Conservation (phyloP, 2,329 filamentous ascomycete genomes). For the Dissoconium aciculare region DNA sequence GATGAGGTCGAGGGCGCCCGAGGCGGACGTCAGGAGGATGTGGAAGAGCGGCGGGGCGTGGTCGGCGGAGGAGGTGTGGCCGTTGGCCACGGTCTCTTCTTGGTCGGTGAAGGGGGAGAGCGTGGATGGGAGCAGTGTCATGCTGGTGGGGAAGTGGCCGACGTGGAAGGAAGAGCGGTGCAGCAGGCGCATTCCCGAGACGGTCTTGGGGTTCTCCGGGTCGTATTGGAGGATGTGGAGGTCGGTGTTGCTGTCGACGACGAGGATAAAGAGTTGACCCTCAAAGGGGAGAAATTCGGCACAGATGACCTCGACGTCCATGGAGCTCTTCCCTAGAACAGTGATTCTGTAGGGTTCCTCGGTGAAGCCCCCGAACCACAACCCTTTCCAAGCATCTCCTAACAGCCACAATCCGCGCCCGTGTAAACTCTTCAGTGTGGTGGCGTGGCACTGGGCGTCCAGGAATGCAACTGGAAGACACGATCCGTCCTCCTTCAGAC, state of each 20-base stretch:
- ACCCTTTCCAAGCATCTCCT: conserved; percentile 78
- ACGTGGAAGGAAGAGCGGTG: conserved; percentile 79
- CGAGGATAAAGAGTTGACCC: conserved; percentile 65
- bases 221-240: conserved; percentile 86
- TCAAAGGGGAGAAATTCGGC: conserved; percentile 83
- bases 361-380: conserved; percentile 94
- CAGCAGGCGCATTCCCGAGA: conserved; percentile 74
- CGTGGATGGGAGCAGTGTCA: conserved; percentile 60
- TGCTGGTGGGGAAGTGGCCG: conserved; percentile 60
- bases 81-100: conserved; percentile 10
- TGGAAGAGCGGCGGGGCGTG: conserved; percentile 25
- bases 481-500: conserved; percentile 86
- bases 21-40: conserved; percentile 57
- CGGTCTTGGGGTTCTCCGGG: conserved; percentile 86
- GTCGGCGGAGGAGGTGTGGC: conserved; percentile 20
- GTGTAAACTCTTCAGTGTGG: conserved; percentile 66
- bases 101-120: conserved; percentile 31
- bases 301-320: conserved; percentile 60
- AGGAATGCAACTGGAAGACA: conserved; percentile 90
- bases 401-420: conserved; percentile 75
- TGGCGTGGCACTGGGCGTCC: conserved; percentile 92
- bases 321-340: conserved; percentile 74
- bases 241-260: conserved; percentile 71
- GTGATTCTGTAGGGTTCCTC: conserved; percentile 96
- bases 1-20: conserved; percentile 62